Evolutionary conservation across 441 rosid species (phyloP).

Genomic region (Corymbia citriodora): DNA sequence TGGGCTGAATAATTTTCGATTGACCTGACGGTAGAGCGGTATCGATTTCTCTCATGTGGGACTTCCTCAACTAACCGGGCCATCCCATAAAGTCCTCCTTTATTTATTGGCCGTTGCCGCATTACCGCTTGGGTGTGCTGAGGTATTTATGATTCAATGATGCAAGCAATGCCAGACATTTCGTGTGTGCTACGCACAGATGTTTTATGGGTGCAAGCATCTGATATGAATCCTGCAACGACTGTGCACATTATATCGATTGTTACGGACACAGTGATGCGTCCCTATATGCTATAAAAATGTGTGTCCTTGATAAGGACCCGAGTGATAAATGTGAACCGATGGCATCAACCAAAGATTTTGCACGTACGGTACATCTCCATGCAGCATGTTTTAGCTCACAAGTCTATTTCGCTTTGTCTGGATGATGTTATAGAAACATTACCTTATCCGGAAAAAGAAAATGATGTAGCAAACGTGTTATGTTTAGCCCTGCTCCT

Average conservation of each 20-base stretch:
- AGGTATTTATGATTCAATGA: not conserved
- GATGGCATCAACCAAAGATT: not conserved
- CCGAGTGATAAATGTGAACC: not conserved
- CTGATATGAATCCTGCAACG: not conserved
- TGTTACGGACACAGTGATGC: not conserved
- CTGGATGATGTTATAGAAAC: not conserved
- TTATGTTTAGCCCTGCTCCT: not conserved
- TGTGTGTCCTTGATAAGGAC: not conserved
- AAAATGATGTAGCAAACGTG: not conserved
- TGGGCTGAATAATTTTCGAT: too few species aligned
- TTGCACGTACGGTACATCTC: not conserved
- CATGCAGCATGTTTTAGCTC: not conserved
- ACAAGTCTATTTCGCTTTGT: not conserved
- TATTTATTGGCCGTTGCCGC: not conserved
- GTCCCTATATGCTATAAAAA: not conserved
- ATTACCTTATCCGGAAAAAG: not conserved
- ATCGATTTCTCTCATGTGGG: not conserved
- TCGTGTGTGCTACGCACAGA: rapidly evolving
- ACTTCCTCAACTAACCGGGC: not conserved
- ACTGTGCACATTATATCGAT: not conserved
- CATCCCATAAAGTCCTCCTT: not conserved
- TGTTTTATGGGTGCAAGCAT: not conserved
- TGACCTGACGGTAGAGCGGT: too few species aligned
- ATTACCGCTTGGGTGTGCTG: not conserved
- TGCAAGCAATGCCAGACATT: not conserved